Evolutionary conservation across 78 protist species (phyloP).

Genomic region (Pigoraptor vietnamica): DNA sequence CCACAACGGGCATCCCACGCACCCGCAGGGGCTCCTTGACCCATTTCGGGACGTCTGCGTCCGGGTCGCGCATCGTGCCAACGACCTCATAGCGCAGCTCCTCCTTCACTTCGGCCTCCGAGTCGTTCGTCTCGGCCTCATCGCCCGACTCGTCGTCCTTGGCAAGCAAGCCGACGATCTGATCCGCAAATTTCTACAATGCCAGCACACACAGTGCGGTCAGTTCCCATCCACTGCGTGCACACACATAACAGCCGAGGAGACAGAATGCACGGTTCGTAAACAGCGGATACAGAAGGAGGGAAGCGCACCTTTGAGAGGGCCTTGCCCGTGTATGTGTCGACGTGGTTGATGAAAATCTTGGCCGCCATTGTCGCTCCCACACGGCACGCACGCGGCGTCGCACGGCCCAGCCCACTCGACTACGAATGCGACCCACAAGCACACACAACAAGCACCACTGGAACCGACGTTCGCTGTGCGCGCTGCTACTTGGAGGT

Average conservation of each 20-base stretch:
- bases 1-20: no score
- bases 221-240: background rate
- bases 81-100: background rate
- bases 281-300: background rate
- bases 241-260: background rate
- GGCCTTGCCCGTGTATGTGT: background rate
- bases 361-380: background rate
- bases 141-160: background rate
- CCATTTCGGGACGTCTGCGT: background rate
- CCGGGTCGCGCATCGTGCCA: background rate
- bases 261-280: background rate
- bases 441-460: no score
- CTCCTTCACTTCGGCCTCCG: background rate
- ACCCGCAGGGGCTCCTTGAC: background rate
- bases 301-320: background rate
- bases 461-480: no score
- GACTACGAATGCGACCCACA: no score
- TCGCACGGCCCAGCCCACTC: no score
- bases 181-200: background rate
- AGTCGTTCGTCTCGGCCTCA: background rate
- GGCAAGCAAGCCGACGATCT: background rate
- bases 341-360: background rate
- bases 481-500: no score
- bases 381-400: no score
- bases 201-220: background rate